Percentiles rank a stretch among this genome's conserved stretches.
Conservation (phyloP, 805 yeast species). For the Wickerhamomyces bisporus region DNA sequence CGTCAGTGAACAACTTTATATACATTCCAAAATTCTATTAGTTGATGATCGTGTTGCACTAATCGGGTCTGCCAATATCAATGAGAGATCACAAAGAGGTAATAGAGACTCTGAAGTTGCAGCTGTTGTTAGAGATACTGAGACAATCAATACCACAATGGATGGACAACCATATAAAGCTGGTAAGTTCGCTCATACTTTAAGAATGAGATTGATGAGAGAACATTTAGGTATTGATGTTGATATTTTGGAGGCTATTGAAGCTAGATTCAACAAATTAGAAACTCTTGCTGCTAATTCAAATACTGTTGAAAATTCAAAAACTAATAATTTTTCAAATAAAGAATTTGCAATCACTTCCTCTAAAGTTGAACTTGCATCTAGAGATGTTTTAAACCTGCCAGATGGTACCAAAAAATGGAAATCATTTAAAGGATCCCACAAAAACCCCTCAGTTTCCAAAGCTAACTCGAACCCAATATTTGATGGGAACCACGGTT, state of each 20-base stretch:
- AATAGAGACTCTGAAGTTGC: slow-evolving; percentile 93
- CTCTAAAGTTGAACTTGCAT: slow-evolving; percentile 70
- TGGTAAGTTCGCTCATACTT: slow-evolving; percentile 81
- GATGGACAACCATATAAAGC: slow-evolving; percentile 77
- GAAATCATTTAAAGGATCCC: slow-evolving; percentile 23
- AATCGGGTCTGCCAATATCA: slow-evolving; percentile 95
- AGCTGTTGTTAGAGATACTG: slow-evolving; percentile 79
- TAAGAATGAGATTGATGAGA: slow-evolving; percentile 89
- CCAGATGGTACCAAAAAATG: slow-evolving; percentile 45
- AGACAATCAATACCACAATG: slow-evolving; percentile 62
- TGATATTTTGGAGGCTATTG: slow-evolving; percentile 77
- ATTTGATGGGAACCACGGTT: background rate
- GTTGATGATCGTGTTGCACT: slow-evolving; percentile 92
- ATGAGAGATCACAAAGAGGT: slow-evolving; percentile 95
- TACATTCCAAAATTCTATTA: slow-evolving; percentile 87
- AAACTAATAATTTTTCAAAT: slow-evolving; percentile 37
- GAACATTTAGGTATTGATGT: slow-evolving; percentile 95
- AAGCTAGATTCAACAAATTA: slow-evolving; percentile 54
- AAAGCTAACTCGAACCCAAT: slow-evolving; percentile 19
- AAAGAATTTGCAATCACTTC: slow-evolving; percentile 38
- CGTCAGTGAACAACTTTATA: slow-evolving; percentile 87
- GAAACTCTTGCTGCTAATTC: slow-evolving; percentile 30
- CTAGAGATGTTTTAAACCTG: slow-evolving; percentile 57
- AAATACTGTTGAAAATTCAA: slow-evolving; percentile 25
- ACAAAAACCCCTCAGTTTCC: slow-evolving; percentile 1